Percentiles rank a stretch among this genome's conserved stretches.
Evolutionary conservation across 108 stramenopile genomes (phyloP).

Genomic region (Thalassiosira profunda): DNA sequence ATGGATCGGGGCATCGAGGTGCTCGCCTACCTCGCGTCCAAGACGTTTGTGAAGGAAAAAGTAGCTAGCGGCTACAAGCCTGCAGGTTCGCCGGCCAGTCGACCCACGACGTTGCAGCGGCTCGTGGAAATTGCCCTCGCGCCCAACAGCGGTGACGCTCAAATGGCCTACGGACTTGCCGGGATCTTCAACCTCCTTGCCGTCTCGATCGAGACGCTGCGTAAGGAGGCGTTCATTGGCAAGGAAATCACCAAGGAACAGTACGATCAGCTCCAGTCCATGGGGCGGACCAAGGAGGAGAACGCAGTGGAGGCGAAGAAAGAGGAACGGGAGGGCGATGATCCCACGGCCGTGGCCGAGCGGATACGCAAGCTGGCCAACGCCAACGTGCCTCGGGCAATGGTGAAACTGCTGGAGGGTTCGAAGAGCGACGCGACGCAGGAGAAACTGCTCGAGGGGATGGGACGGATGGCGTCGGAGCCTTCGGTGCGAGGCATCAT

Average conservation of each 20-base stretch:
- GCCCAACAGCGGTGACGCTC: conserved; percentile 61
- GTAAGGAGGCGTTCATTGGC: conserved; percentile 88
- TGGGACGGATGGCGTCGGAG: conserved; percentile 90
- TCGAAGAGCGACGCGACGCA: conserved; percentile 79
- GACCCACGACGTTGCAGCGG: conserved; percentile 65
- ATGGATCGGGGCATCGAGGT: conserved; percentile 96
- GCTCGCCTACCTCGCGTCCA: conserved; percentile 83
- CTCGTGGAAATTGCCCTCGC: conserved; percentile 76
- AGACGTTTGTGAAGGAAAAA: conserved; percentile 92
- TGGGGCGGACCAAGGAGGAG: conserved; percentile 89
- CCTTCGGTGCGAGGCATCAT: conserved; percentile 84
- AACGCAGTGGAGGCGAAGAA: conserved; percentile 66
- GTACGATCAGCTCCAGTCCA: conserved; percentile 92
- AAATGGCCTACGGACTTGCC: conserved; percentile 89
- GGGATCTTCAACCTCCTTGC: conserved; percentile 84
- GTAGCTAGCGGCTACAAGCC: conserved; percentile 85
- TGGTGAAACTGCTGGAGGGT: conserved; percentile 86
- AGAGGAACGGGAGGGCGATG: conserved; percentile 67
- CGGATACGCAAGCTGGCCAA: conserved; percentile 81
- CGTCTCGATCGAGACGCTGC: conserved; percentile 86
- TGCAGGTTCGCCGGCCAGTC: conserved; percentile 18
- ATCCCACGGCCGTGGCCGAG: conserved; percentile 54
- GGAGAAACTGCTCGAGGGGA: conserved; percentile 68
- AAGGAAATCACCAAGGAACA: conserved; percentile 97
- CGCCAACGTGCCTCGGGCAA: conserved; percentile 84